Evolutionary conservation across 805 yeast genomes (phyloP), one percentile per base, ranked within the genome.

Genomic region (Saccharomyces paradoxus): DNA sequence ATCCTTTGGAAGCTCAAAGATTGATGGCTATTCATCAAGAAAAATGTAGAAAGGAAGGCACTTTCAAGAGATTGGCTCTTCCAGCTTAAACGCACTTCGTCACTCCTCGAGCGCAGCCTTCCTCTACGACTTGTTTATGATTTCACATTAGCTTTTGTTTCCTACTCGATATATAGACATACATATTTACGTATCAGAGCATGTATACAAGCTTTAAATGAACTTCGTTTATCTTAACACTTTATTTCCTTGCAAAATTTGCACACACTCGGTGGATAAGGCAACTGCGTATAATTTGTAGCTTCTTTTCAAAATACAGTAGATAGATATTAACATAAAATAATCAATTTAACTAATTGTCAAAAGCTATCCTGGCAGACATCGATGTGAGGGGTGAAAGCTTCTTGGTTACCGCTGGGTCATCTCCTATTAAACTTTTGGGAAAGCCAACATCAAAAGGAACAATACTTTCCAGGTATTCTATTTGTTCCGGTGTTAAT

Each of bases 1-100:
- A 79, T 59, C 81, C 82, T 46, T 56, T 69, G 50, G 71, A 74
- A 56, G 81, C 78, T 24, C 83, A 79, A 62, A 72, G 73, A 62
- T 62, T 69, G 56, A 79, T 79, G 78, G 71, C 69, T 48, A 62
- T 65, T 46, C 79, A 74, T 61, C 82, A 78, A 65, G 76, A 71
- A 46, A 67, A 66, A 50, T 78, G 81, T 64, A 75, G 72, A 61
- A 66, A 74, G 41, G 68, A 75, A 58, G 80, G 81, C 53, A 79
- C 81, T 8, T 78, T 70, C 74, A 71, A 79, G 58, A 74, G 82
- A 68, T 69, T 77, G 61, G 70, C 65, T 41, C 55, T 70, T 50
- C 63, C 63, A 56, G 60, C 60, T 52, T 56, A 31, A 52, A 17
- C 41, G n/a, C 2, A 6, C 17, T 14, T 2, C 37, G 17, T 14